Evolutionary conservation across 192 early-diverging fungal species (phyloP).

Genomic region (Podila minutissima): DNA sequence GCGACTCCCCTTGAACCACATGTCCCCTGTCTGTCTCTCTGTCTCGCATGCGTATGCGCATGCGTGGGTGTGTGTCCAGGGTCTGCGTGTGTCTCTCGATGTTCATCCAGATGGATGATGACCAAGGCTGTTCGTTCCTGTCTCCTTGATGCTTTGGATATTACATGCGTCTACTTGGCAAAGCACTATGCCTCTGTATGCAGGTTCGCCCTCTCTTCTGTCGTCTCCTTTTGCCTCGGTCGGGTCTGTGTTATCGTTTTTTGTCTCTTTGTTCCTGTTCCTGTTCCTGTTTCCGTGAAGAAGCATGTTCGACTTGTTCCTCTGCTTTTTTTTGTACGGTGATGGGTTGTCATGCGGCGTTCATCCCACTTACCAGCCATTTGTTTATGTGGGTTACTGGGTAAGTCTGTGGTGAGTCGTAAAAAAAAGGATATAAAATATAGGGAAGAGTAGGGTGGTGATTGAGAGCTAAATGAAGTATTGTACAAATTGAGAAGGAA

Average conservation of each 20-base stretch:
- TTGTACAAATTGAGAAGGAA: not conserved
- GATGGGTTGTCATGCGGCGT: not conserved
- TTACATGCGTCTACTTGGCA: not conserved
- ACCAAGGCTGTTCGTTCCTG: not conserved
- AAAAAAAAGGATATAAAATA: not conserved
- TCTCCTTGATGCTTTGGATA: not conserved
- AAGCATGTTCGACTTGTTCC: too few relatives aligned
- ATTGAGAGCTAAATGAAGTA: not conserved
- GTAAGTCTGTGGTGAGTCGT: not conserved
- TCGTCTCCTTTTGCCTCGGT: not conserved
- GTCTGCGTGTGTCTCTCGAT: too few relatives aligned
- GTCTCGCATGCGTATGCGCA: too few relatives aligned
- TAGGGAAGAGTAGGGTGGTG: not conserved
- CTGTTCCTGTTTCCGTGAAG: too few relatives aligned
- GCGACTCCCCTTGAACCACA: not conserved
- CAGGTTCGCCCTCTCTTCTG: not conserved
- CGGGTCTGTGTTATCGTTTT: not conserved
- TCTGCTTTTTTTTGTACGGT: not conserved
- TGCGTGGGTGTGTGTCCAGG: too few relatives aligned
- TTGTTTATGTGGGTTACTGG: not conserved
- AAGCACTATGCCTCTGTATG: not conserved
- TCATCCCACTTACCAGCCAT: constrained; percentile 1
- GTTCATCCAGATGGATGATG: not conserved
- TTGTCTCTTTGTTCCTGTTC: too few relatives aligned
- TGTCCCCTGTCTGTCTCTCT: not conserved